Base-by-base conservation (phyloP, 441 rosid species). In the Daphne laureola region DNA sequence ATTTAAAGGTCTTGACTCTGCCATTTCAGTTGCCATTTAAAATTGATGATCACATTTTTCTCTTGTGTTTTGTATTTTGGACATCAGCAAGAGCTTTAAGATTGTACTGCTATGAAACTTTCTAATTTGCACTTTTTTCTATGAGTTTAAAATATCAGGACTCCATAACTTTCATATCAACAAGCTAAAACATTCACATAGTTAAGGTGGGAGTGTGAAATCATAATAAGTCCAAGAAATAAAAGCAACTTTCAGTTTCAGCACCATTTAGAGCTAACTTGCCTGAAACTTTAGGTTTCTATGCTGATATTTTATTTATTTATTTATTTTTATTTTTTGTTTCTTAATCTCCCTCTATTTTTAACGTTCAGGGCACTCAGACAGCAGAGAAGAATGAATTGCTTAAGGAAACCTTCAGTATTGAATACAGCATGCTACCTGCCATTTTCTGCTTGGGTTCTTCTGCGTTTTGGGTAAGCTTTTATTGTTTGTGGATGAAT, bases 361-460 rank as follows among this genome's bases (percentile, higher is more conserved):
- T 40, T 46, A 17, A 60, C 14, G 55, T 70, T 42, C 78, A 89
- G 98, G 96, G 95, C 40, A 89, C 96, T n/a, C 96, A 81, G 67
- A 61, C 96, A 58, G 80, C 54, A 44, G 90, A 89, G 53, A 93
- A 89, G 64, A 80, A 84, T 25, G 78, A 78, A 64, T 62, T 93
- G 55, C 85, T 93, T 45, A 65, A 76, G 25, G 64, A 58, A 57
- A 74, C 76, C 54, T 93, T 90, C 57, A 77, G 82, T 56, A 85
- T 80, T 1, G 82, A 90, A 52, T 86, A 92, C 70, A 67, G 58
- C 47, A 16, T 73, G 36, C 65, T 89, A 57, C 86, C 84, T 40
- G 51, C 45, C 63, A 78, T 92, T 63, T 86, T 81, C 63, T 90
- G 92, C 46, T 87, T 61, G 62, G 98, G 96, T 43, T 88, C 98